Conservation (phyloP, 331 rosid genomes). For the Dryas integrifolia region DNA sequence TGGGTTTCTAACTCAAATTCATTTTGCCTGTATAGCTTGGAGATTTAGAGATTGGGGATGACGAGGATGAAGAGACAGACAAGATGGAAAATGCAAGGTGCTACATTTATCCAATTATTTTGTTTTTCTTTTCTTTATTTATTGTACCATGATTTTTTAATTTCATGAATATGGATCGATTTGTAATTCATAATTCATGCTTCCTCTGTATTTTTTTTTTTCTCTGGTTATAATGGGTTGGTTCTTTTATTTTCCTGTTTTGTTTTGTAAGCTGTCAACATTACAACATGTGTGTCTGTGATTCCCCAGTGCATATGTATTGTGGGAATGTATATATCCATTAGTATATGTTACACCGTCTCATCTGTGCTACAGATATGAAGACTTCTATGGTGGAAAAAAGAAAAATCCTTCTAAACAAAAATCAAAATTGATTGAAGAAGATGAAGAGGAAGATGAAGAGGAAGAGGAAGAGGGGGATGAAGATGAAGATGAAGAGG, state of each 20-base stretch:
- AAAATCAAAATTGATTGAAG: conserved; percentile 34
- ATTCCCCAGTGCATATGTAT: conserved; percentile 4
- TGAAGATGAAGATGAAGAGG: conserved; percentile 1
- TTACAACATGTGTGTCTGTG: not conserved
- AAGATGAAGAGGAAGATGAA: conserved; percentile 40
- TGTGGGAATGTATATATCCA: not conserved
- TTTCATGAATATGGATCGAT: not conserved
- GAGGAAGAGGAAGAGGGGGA: conserved; percentile 20
- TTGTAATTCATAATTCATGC: not conserved
- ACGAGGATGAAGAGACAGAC: conserved; percentile 50
- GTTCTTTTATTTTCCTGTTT: conserved; percentile 10
- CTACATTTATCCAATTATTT: not conserved
- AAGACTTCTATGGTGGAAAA: conserved; percentile 62
- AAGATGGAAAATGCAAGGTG: conserved; percentile 49
- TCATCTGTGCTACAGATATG: conserved; percentile 49
- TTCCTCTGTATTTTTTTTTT: not conserved
- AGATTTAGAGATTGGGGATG: conserved; percentile 43
- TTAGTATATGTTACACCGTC: conserved; percentile 18
- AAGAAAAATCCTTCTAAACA: conserved; percentile 39
- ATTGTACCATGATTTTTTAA: not conserved
- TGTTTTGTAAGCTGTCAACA: not conserved
- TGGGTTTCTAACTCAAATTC: conserved; percentile 16
- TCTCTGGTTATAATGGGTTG: not conserved
- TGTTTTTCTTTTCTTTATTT: conserved; percentile 1
- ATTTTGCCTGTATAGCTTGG: conserved; percentile 44